Conservation (phyloP, 441 rosid species). For the Pelargonium cotyledonis region DNA sequence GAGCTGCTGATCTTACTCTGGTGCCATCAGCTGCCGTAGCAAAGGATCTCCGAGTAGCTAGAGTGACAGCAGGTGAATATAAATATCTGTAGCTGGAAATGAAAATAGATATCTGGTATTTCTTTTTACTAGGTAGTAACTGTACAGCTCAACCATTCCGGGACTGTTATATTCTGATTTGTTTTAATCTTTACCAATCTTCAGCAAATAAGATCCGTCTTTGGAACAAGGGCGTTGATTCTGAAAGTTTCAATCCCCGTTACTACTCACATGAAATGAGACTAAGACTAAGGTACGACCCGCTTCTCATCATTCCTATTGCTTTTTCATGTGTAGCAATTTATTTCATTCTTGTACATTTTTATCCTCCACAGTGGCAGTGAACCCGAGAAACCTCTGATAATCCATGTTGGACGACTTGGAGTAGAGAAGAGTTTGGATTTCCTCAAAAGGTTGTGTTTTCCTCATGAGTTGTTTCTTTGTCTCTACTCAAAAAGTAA, state of each 20-base stretch:
- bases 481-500: neutral
- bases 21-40: conserved; percentile 92
- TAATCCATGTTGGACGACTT: conserved; percentile 89
- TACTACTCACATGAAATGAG: conserved; percentile 78
- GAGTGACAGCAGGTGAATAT: conserved; percentile 80
- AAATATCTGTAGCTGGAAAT: neutral
- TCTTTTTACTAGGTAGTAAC: too few relatives aligned
- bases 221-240: conserved; percentile 98
- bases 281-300: conserved; percentile 54
- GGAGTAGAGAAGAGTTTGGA: conserved; percentile 98
- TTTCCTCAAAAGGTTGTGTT: conserved; percentile 46
- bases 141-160: too few relatives aligned
- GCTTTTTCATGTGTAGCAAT: conserved; percentile 9
- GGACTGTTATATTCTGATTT: too few relatives aligned
- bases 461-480: neutral
- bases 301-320: neutral
- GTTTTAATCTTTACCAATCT: neutral
- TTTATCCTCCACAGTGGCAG: conserved; percentile 53
- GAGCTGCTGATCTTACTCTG: conserved; percentile 93
- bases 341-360: conserved; percentile 15
- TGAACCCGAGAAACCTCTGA: conserved; percentile 83
- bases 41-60: conserved; percentile 71
- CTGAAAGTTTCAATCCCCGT: conserved; percentile 79
- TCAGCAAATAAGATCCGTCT: conserved; percentile 88
- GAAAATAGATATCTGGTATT: too few relatives aligned